These are phyloP conservation scores for Saccharomyces mikatae DNA, from an alignment of 805 yeast genomes.

Conservation along the genomic window DNA sequence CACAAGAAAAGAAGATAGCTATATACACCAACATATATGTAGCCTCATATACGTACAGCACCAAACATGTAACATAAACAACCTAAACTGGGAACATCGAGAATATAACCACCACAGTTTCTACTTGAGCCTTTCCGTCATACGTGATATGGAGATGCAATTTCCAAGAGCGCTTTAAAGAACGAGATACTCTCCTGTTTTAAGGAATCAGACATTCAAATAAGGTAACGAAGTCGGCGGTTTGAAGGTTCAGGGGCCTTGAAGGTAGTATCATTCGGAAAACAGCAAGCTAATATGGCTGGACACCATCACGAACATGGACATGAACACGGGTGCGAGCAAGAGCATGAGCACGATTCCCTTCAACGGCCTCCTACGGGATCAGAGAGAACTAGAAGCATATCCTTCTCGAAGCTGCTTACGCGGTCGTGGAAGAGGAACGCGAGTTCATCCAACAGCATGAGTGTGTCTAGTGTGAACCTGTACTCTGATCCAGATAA, in stretches of 20 bases:
- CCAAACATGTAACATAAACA: background rate
- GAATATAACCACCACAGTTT: background rate
- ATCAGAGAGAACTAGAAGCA: slow-evolving; percentile 18
- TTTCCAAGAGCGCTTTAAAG: background rate
- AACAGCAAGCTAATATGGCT: background rate
- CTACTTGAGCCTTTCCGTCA: background rate
- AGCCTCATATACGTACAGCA: background rate
- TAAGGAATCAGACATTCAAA: background rate
- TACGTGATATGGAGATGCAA: background rate
- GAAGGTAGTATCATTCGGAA: background rate
- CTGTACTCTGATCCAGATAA: background rate
- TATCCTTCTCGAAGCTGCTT: slow-evolving; percentile 20
- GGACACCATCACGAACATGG: background rate
- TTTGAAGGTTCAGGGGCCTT: background rate
- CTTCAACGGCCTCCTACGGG: slow-evolving; percentile 7
- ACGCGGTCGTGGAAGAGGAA: slow-evolving; percentile 9
- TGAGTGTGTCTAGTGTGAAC: background rate
- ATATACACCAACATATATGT: background rate
- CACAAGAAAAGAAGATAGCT: background rate
- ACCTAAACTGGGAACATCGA: background rate
- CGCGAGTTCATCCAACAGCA: background rate
- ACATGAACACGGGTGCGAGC: background rate
- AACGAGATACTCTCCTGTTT: background rate
- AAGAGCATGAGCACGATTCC: slow-evolving; percentile 1
- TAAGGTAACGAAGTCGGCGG: background rate